Base-by-base conservation (phyloP, 2,329 filamentous ascomycete species). In the Sporothrix pseudoabietina region DNA sequence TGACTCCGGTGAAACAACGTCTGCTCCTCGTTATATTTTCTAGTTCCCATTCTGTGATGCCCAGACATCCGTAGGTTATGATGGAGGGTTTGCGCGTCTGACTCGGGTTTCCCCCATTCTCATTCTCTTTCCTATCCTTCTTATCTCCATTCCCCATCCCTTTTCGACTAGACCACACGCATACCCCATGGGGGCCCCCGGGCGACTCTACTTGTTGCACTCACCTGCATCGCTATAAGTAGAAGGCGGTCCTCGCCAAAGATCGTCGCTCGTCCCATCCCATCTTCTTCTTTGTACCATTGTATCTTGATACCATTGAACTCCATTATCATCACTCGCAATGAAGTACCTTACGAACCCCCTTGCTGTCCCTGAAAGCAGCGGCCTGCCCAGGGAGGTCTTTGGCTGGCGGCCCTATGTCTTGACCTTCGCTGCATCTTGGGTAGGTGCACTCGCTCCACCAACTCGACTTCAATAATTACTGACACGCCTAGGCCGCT, bases 401-500 rank as follows among this genome's bases (percentile, higher is more conserved):
- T 72, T 63, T 39, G 59, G 44, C 26, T 57, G 39, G 49, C 69
- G 39, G 78, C 69, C 72, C 14, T 72, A 70, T 44, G 22, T 65
- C 44, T 32, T 73, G 22, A 47, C 73, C 26, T 69, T 72, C 19
- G 57, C 52, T 8, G 71, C 71, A 19, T 66, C 61, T n/a, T 70
- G 65, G 71, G 72, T 69, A 19, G 19, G 14, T n/a, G 4, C n/a
- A n/a, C 19, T 7, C n/a, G 14, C 19, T 52, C 3, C 10, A 41
- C 7, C 6, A 41, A 41, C 10, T 41, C 39, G 10, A 41, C 39
- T 41, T 10, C 1, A 41, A 41, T 10, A 26, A 26, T 2, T 6
- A 49, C 55, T 54, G 14, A 61, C 69, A 19, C 14, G 16, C 41
- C 4, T 12, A 71, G 12, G 41, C n/a, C 14, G 49, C 32, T 84